Percentiles rank a stretch among this genome's conserved stretches.
Evolutionary conservation across 345 rosid species (phyloP).

Genomic region (Populus pruinosa): DNA sequence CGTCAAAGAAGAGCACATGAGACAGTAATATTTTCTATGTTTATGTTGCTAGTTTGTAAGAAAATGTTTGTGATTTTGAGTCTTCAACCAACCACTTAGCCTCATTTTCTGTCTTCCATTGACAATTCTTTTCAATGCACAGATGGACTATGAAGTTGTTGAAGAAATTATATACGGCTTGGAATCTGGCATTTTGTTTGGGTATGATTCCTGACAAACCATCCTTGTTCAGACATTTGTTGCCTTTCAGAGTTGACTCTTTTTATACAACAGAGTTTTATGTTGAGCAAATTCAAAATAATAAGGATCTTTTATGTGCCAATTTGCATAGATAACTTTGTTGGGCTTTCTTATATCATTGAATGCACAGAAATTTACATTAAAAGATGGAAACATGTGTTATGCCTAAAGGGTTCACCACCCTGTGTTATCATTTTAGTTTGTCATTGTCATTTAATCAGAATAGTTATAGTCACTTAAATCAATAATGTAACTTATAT

Average conservation of each 20-base stretch:
- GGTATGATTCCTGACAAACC: slow-evolving; percentile 41
- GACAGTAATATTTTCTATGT: slow-evolving; percentile 40
- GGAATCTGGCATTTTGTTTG: slow-evolving; percentile 94
- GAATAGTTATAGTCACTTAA: background rate
- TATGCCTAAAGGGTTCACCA: background rate
- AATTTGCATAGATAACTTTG: background rate
- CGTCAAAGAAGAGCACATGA: slow-evolving; percentile 84
- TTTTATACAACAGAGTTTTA: background rate
- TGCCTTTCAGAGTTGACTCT: background rate
- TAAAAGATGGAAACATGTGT: background rate
- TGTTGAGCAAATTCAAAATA: background rate
- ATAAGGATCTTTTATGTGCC: background rate
- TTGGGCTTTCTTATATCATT: background rate
- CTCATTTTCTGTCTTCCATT: background rate
- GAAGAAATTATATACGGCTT: slow-evolving; percentile 96
- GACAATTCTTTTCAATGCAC: slow-evolving; percentile 23
- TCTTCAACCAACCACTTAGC: background rate
- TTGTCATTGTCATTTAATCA: background rate
- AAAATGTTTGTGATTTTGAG: slow-evolving; percentile 11
- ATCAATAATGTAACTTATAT: background rate
- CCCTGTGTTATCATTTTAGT: background rate
- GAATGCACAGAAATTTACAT: background rate
- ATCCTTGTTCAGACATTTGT: background rate
- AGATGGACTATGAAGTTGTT: slow-evolving; percentile 92
- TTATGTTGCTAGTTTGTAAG: background rate